Base-by-base conservation (phyloP, 2,329 filamentous ascomycete genomes). In the Ophiocordyceps polyrhachis-furcata region DNA sequence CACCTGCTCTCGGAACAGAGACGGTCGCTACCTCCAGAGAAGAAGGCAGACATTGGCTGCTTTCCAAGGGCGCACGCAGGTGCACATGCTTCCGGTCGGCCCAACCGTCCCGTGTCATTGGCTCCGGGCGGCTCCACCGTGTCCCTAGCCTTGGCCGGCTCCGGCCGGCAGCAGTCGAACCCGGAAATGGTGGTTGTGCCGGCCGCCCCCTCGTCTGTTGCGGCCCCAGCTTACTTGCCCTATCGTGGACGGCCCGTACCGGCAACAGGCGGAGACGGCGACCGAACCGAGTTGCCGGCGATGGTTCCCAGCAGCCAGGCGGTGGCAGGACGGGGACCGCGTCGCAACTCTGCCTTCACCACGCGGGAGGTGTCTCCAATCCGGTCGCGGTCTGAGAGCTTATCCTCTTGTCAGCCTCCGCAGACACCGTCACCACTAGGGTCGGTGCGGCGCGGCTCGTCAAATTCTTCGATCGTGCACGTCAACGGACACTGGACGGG, bases 371-470 rank as follows among this genome's bases (percentile, higher is more conserved):
- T 50, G 17, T 49, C 47, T 15, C 47, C 50, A 9, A 35, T 46
- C 14, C 46, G 46, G 9, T 35, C 47, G 15, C 46, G 51, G 25
- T 45, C 46, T 0, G 46, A 50, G 32, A 50, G 51, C 20, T 43
- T 46, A 20, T 49, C 50, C 2, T 52, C 50, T 1, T 42, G 40
- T 12, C 20, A 42, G 38, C 44, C 49, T 19, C 13, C 51, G 17
- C 44, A 46, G 13, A 50, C 50, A 5, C 49, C 49, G 0, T 49
- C 50, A 1, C 48, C 48, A 7, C 31, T 48, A n/a, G 51, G 50
- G 13, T 19, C 45, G 19, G 43, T 41, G 11, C 47, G 45, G 28
- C 46, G 49, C 17, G 43, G 43, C 23, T 52, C 50, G 11, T 41
- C 37, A 1, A 52, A 46, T 32, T 20, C 48, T 6, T 32, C 46